Evolutionary conservation across 805 yeast species (phyloP), one percentile per base, ranked within the genome.

Genomic region (Candida coquimbonensis): DNA sequence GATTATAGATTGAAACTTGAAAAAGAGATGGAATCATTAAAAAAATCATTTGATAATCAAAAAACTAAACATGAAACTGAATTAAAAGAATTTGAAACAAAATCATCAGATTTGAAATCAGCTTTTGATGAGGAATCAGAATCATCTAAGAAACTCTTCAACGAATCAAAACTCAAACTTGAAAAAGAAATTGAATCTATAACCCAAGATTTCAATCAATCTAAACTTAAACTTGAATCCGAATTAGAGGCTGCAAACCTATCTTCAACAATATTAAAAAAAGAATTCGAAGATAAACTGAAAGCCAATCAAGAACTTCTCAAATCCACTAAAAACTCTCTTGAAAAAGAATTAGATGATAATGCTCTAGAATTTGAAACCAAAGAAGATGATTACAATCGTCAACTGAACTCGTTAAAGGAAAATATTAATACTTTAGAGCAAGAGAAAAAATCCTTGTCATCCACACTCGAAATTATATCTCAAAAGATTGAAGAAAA

Each of bases 381-480:
- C 0, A 56, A 60, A 5, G 64, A 63, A 38, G 50, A 57, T n/a
- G 60, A 55, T 6, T 44, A 49, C 35, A 63, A 61, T 38, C 53
- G 51, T 21, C 56, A 56, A 3, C 51, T 60, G 6, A 52, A 51
- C 2, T 45, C 53, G 3, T 44, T 61, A 46, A 56, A 56, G 25
- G 66, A 62, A 34, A 47, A 48, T 27, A 51, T 58, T 35, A 57
- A 56, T 12, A 59, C 62, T 1, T 47, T 55, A 5, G 56, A 55
- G 16, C 63, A 60, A 24, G 66, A 64, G 51, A 63, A 64, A 40
- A 60, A 60, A 36, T 62, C 70, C 0, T 45, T 66, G 33, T 53
- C 60, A 14, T 55, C 67, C 1, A 59, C 66, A 0, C 43, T 66
- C 9, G 61, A 61, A 34, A 51, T 62, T 48, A 62, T 65, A 9